Conservation (phyloP, 2,329 filamentous ascomycete genomes). For the Aaosphaeria arxii region DNA sequence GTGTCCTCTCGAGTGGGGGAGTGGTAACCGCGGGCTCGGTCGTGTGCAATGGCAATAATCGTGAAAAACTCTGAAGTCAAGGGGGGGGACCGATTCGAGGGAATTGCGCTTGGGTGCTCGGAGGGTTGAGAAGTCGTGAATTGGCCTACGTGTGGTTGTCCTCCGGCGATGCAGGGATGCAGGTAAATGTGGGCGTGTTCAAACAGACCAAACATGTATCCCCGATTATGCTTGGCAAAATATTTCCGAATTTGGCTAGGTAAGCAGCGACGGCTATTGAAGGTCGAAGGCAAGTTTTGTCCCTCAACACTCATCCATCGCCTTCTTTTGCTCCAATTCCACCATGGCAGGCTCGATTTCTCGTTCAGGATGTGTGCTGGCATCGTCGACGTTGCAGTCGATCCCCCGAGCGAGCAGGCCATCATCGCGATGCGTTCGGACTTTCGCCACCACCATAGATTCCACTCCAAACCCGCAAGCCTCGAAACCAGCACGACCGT, state of each 20-base stretch:
- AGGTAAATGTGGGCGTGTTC: constrained; percentile 23
- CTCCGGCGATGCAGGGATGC: constrained; percentile 32
- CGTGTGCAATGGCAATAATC: background rate
- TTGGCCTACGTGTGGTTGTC: constrained; percentile 35
- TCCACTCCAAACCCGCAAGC: constrained; percentile 15
- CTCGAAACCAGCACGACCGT: constrained; percentile 36
- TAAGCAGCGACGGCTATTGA: constrained; percentile 18
- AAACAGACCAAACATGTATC: too few species aligned
- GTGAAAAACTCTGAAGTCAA: background rate
- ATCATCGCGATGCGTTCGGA: constrained; percentile 15
- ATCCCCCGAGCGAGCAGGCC: constrained; percentile 13
- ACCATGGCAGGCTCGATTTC: constrained; percentile 32
- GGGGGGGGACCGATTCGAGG: background rate
- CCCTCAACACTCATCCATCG: constrained; percentile 1
- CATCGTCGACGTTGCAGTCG: constrained; percentile 15
- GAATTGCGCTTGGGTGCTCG: background rate
- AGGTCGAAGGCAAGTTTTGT: constrained; percentile 2
- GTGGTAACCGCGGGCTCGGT: background rate
- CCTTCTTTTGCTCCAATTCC: constrained; percentile 1
- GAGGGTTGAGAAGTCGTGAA: constrained; percentile 11
- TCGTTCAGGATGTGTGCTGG: constrained; percentile 29
- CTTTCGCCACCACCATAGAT: constrained; percentile 31
- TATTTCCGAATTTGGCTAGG: background rate
- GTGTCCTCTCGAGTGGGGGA: constrained; percentile 27
- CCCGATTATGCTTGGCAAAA: constrained; percentile 2